Base-by-base conservation (phyloP, 2,329 filamentous ascomycete genomes). In the Metarhizium robertsii region DNA sequence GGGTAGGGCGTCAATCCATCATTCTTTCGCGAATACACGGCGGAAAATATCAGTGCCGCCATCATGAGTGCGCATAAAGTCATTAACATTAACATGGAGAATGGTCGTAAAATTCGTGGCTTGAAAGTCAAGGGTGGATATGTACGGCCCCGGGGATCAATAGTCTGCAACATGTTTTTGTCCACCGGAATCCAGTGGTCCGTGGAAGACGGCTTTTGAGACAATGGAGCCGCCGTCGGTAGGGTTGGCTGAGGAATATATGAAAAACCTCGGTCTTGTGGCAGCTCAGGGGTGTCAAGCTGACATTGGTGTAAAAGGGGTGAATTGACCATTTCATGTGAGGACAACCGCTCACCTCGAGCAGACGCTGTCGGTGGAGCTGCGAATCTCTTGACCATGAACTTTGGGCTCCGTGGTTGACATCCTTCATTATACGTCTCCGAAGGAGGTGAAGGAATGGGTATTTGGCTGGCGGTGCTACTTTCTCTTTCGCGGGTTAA, bases 401-500 rank as follows among this genome's bases (percentile, higher is more conserved):
- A 52, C 34, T 36, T 34, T 43, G 49, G 14, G 7, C 29, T 42
- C 18, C 34, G 56, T 36, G 58, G 58, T 11, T 62, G 61, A 56
- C 68, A 66, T 45, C 75, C 59, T 2, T 67, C 59, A 5, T 60
- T 67, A 55, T 64, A 66, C 42, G 61, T 64, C 7, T 68, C 66
- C n/a, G 66, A 71, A 55, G 65, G 66, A 36, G 61, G 64, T 4
- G 77, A 75, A 54, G 77, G 69, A 53, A 81, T 77, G n/a, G 20
- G 32, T 18, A 30, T 8, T 61, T 79, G 72, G 54, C 76, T 73
- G 55, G 78, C 74, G 10, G 79, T 77, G 56, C 75, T 72, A 6
- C 84, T 77, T 58, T 88, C 84, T 56, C 85, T 85, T 64, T 88
- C 83, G 50, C 87, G 79, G 6, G 90, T 95, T 62, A 97, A 75